A percentile compares a stretch with the other conserved stretches of the same genome.
Evolutionary conservation across 2,329 filamentous ascomycete species (phyloP).

Genomic region (Aureobasidium sp.): DNA sequence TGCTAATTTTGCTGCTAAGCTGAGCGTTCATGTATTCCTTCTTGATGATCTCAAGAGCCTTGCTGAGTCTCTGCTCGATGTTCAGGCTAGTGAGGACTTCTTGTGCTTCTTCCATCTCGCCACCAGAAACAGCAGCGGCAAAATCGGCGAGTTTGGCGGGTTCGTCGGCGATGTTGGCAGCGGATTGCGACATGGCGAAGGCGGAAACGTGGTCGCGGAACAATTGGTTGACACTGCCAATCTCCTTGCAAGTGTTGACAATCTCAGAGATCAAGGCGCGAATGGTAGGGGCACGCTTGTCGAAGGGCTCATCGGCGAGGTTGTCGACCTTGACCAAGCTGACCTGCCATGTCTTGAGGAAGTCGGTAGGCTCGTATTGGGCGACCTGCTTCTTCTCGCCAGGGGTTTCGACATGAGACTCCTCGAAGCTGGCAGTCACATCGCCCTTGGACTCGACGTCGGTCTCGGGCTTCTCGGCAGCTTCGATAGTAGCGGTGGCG

Average conservation of each 20-base stretch:
- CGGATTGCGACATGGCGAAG: conserved; percentile 90
- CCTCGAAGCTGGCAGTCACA: conserved; percentile 95
- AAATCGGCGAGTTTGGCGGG: conserved; percentile 95
- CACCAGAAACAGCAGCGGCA: conserved; percentile 90
- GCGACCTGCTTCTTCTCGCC: conserved; percentile 38
- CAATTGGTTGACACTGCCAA: conserved; percentile 84
- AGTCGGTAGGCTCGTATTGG: conserved; percentile 80
- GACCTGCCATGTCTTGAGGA: conserved; percentile 84
- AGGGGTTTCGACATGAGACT: conserved; percentile 58
- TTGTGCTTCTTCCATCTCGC: conserved; percentile 85
- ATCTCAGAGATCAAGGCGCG: conserved; percentile 94
- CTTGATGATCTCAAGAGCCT: conserved; percentile 86
- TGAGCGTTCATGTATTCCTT: conserved; percentile 98
- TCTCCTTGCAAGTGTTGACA: conserved; percentile 97
- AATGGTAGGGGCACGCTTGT: conserved; percentile 82
- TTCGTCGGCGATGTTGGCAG: conserved; percentile 90
- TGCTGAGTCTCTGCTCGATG: conserved; percentile 85
- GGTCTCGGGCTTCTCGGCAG: conserved; percentile 10
- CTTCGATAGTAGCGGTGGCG: conserved; percentile 45
- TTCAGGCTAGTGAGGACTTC: conserved; percentile 84
- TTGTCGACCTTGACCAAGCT: conserved; percentile 96
- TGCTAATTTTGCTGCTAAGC: conserved; percentile 92
- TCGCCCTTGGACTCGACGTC: conserved; percentile 70
- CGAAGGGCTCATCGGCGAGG: conserved; percentile 77
- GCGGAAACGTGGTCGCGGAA: conserved; percentile 97